A percentile compares a stretch with the other conserved stretches of the same genome.
phyloP scores from a whole-genome alignment of 129 eudicot genomes.

The Flaveria ramosissima region DNA sequence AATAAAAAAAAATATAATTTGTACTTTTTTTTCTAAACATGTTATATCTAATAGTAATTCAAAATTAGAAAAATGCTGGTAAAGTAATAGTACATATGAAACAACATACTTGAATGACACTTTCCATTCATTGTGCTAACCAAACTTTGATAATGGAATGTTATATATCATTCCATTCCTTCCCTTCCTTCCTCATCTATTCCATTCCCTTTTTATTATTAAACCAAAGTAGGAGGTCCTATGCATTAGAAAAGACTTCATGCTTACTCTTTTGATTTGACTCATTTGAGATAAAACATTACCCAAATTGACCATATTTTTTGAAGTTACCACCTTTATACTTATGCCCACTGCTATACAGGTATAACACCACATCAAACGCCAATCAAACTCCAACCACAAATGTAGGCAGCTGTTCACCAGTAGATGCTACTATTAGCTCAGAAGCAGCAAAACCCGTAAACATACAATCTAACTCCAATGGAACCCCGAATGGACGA shows the following conservation, averaged over 20 bases:
- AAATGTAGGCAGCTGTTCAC: conserved; percentile 72
- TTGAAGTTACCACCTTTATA: neutral
- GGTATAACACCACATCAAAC: conserved; percentile 55
- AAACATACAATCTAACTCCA: conserved; percentile 49
- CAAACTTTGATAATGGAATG: neutral
- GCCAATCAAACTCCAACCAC: conserved; percentile 55
- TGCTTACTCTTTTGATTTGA: neutral
- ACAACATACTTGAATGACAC: neutral
- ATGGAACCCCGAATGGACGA: conserved; percentile 37
- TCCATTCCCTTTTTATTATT: neutral
- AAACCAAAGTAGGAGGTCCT: neutral
- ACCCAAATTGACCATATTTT: neutral
- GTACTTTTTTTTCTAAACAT: neutral
- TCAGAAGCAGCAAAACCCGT: conserved; percentile 55
- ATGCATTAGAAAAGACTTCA: neutral
- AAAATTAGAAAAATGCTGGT: neutral
- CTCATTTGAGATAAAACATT: neutral
- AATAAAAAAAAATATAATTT: neutral
- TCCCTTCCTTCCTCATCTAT: neutral
- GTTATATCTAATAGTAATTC: neutral
- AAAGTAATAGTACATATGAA: neutral
- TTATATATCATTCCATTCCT: neutral
- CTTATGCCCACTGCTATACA: conserved; percentile 28
- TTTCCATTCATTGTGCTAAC: neutral
- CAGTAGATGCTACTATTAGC: conserved; percentile 45